phyloP scores from a whole-genome alignment of 2,329 filamentous ascomycete genomes.

The Colletotrichum tabaci region DNA sequence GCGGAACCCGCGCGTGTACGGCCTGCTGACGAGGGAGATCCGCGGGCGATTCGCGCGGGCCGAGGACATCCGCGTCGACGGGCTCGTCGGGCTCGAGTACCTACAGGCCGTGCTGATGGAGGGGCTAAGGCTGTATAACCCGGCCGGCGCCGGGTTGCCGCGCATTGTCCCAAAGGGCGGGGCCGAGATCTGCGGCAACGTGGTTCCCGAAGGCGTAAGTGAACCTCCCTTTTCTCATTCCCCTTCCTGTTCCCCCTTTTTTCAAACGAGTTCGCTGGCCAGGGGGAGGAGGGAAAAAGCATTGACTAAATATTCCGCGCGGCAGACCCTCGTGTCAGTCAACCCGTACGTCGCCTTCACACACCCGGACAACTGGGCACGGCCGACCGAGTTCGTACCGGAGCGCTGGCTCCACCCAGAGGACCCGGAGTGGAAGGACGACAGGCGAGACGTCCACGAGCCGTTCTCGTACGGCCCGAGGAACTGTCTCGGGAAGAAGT shows the following conservation, averaged over 20 bases:
- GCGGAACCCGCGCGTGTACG: slow-evolving; percentile 48
- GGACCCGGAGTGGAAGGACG: slow-evolving; percentile 46
- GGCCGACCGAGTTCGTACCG: slow-evolving; percentile 61
- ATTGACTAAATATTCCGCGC: not conserved
- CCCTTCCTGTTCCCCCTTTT: too few species aligned
- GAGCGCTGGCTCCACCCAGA: slow-evolving; percentile 58
- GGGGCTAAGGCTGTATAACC: slow-evolving; percentile 54
- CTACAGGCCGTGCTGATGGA: slow-evolving; percentile 59
- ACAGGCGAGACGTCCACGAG: slow-evolving; percentile 60
- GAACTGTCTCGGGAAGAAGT: slow-evolving; percentile 66
- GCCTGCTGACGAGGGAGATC: slow-evolving; percentile 55
- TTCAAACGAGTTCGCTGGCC: too few species aligned
- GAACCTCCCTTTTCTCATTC: not conserved
- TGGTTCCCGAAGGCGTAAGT: slow-evolving; percentile 54
- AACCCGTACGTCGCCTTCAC: slow-evolving; percentile 33
- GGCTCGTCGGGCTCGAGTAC: slow-evolving; percentile 52
- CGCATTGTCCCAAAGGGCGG: slow-evolving; percentile 52
- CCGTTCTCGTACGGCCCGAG: slow-evolving; percentile 64
- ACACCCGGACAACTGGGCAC: slow-evolving; percentile 56
- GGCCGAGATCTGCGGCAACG: slow-evolving; percentile 49
- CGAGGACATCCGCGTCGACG: slow-evolving; percentile 56
- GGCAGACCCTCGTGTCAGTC: slow-evolving; percentile 33
- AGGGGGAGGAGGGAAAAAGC: not conserved
- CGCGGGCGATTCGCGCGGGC: slow-evolving; percentile 53
- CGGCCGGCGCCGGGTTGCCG: slow-evolving; percentile 43